Base-by-base conservation (phyloP, 2,329 filamentous ascomycete species). In the Lasiodiplodia citricola region DNA sequence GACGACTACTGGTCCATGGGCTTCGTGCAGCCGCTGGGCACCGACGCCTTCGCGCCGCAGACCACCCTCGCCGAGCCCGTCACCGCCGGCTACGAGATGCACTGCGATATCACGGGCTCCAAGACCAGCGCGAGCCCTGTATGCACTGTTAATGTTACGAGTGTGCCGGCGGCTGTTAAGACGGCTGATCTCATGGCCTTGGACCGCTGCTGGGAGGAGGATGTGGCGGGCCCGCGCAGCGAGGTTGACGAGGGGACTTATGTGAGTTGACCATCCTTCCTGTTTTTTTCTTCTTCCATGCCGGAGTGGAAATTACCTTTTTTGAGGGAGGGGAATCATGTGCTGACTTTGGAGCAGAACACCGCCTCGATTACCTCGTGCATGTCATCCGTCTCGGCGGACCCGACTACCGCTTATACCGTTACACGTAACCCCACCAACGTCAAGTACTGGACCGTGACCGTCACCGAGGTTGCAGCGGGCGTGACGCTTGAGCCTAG, bases 381-480 rank as follows among this genome's bases (percentile, higher is more conserved):
- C 56, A 21, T 25, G 35, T 41, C 35, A 1, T 60, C 35, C 21
- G n/a, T 31, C 6, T 11, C 21, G 35, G 35, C 35, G 1, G 2
- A 60, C 16, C 56, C 56, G 56, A 47, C 31, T 10, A 60, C 56
- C 28, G 38, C 56, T n/a, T 41, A 21, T 35, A 25, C 56, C 16
- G 35, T 60, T 35, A 60, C 56, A 3, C 38, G 38, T 7, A 41
- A 60, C 35, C n/a, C 56, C 28, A 4, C 18, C 68, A 72, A 76
- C 58, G 69, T 77, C 18, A 25, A 38, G 11, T 70, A 73, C 28
- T 68, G 68, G 28, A 71, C 63, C 14, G 71, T 75, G 7, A 74
- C 71, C 0, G 67, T 78, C 35, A 75, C 71, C 54, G 74, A 74
- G 47, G 72, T 76, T 8, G 75, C 75, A 4, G 68, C 70, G 10